Evolutionary conservation across 2,329 filamentous ascomycete genomes (phyloP).

Genomic region (Fusarium temperatum): DNA sequence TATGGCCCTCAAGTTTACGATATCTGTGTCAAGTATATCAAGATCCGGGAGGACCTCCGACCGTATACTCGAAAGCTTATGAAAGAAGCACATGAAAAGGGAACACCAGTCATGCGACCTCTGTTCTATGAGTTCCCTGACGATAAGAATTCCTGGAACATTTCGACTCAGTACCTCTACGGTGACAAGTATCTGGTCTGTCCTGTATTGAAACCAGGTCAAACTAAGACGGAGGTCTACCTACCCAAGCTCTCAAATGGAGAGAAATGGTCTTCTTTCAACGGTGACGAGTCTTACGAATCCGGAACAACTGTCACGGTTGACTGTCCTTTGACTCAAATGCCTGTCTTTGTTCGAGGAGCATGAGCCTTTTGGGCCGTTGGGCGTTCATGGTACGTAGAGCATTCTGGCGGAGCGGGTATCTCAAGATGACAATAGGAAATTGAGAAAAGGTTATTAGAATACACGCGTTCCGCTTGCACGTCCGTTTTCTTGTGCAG

Average conservation of each 20-base stretch:
- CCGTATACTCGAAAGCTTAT: conserved; percentile 67
- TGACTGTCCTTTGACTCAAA: conserved; percentile 4
- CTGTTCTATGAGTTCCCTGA: conserved; percentile 71
- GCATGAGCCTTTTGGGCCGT: background rate
- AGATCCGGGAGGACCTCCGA: conserved; percentile 65
- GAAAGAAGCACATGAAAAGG: conserved; percentile 66
- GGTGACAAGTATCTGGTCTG: conserved; percentile 66
- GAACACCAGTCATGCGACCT: conserved; percentile 68
- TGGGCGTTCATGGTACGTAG: background rate
- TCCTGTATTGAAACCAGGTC: conserved; percentile 62
- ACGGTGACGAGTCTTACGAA: background rate
- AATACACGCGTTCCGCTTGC: background rate
- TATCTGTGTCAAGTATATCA: conserved; percentile 68
- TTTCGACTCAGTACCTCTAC: conserved; percentile 72
- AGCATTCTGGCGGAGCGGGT: background rate
- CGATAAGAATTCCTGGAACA: conserved; percentile 62
- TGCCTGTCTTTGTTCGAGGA: conserved; percentile 10
- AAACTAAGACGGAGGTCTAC: conserved; percentile 58
- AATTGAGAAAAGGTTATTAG: background rate
- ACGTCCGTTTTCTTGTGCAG: background rate
- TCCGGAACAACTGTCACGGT: background rate
- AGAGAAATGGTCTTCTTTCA: conserved; percentile 8
- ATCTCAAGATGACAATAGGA: background rate
- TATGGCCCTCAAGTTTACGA: conserved; percentile 69
- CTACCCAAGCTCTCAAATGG: conserved; percentile 51